Percentiles rank a stretch among this genome's conserved stretches.
Evolutionary conservation across 2,329 filamentous ascomycete species (phyloP).

Genomic region (Fusarium albidum): DNA sequence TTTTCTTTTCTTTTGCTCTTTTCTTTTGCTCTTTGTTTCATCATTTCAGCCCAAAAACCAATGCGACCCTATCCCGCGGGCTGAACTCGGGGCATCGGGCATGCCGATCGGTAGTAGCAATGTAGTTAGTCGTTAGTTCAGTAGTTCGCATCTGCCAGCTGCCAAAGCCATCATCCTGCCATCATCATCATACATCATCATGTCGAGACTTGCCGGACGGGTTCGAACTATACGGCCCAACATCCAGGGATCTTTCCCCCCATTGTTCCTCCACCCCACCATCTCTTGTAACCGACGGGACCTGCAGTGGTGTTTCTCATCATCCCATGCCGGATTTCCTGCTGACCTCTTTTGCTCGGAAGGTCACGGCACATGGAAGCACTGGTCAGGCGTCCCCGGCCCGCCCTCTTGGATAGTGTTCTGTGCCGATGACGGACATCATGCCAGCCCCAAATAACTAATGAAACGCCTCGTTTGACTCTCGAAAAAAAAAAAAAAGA

Average conservation of each 20-base stretch:
- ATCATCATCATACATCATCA: constrained; percentile 4
- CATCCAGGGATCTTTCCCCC: constrained; percentile 1
- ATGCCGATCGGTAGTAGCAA: constrained; percentile 8
- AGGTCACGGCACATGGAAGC: constrained; percentile 34
- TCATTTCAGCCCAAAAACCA: not conserved
- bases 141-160: constrained; percentile 4
- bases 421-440: constrained; percentile 14
- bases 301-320: not conserved
- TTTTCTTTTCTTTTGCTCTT: constrained; percentile 4
- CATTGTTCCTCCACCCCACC: constrained; percentile 12
- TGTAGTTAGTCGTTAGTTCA: too few species aligned
- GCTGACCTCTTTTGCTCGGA: constrained; percentile 36
- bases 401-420: constrained; percentile 19
- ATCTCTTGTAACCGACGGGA: constrained; percentile 12
- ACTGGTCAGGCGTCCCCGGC: constrained; percentile 27
- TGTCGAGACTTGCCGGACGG: constrained; percentile 22
- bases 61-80: too few species aligned
- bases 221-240: constrained; percentile 5
- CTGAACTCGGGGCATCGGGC: constrained; percentile 14
- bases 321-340: constrained; percentile 31
- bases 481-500: too few species aligned
- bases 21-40: not conserved
- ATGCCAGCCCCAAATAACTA: constrained; percentile 18
- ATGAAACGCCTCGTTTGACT: constrained; percentile 17
- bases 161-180: constrained; percentile 10